These are phyloP conservation scores for Pontederia paniculata DNA, from an alignment of 176 grass and related monocot genomes.

Conservation along the genomic window DNA sequence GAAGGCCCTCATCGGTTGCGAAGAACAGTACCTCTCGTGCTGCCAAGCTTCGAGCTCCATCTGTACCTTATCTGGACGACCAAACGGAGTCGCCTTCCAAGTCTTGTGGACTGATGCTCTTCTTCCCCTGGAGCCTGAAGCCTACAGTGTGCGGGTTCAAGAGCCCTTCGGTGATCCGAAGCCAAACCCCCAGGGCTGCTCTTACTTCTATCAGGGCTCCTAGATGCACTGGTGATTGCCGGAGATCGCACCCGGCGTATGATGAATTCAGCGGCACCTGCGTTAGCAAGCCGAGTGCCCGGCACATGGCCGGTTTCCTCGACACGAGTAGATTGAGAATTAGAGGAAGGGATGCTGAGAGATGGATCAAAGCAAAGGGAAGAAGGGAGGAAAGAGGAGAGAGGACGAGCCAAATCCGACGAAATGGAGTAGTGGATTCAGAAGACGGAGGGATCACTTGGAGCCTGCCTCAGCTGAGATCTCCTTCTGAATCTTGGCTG, in stretches of 20 bases:
- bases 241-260: background rate
- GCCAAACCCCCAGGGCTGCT: conserved; percentile 5
- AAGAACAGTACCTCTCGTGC: background rate
- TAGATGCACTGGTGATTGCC: conserved; percentile 9
- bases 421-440: conserved; percentile 21
- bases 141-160: conserved; percentile 42
- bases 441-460: conserved; percentile 4
- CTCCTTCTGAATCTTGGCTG: conserved; percentile 36
- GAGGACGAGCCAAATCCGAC: conserved; percentile 11
- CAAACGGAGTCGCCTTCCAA: conserved; percentile 30
- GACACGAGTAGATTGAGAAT: conserved; percentile 42
- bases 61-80: conserved; percentile 23
- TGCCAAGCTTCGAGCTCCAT: conserved; percentile 14
- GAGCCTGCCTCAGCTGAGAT: conserved; percentile 30
- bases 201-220: conserved; percentile 13
- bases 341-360: conserved; percentile 28
- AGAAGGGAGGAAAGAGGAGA: too few relatives aligned
- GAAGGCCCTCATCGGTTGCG: background rate
- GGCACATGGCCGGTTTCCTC: conserved; percentile 47
- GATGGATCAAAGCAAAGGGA: too few relatives aligned
- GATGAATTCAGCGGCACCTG: too few relatives aligned
- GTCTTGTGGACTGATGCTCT: conserved; percentile 76
- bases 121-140: conserved; percentile 80
- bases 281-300: conserved; percentile 30
- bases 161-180: conserved; percentile 14